Evolutionary conservation across 2,329 filamentous ascomycete genomes (phyloP).

Genomic region (Cladobotryum protrusum): DNA sequence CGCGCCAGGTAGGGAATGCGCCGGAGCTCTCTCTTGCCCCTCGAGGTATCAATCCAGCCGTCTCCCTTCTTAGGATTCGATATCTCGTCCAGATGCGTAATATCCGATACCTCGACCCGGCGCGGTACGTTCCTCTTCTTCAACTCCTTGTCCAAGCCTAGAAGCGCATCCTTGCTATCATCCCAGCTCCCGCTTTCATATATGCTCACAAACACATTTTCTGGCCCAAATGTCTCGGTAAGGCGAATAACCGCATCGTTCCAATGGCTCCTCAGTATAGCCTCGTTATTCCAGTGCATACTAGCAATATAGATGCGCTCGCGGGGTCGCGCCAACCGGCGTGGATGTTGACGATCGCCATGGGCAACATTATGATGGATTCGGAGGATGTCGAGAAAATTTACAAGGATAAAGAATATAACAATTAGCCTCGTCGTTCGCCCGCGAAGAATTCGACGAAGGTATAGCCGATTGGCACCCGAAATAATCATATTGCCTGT

Average conservation of each 20-base stretch:
- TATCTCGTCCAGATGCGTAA: constrained; percentile 53
- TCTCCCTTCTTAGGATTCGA: constrained; percentile 34
- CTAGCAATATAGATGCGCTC: constrained; percentile 59
- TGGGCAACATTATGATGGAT: constrained; percentile 29
- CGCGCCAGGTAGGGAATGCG: constrained; percentile 63
- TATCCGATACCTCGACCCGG: constrained; percentile 51
- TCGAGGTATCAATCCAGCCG: constrained; percentile 59
- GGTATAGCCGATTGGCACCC: constrained; percentile 25
- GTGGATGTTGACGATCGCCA: constrained; percentile 19
- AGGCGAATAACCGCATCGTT: constrained; percentile 53
- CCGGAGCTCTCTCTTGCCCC: constrained; percentile 49
- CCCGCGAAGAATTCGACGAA: constrained; percentile 33
- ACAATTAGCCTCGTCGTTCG: constrained; percentile 29
- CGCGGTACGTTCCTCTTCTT: constrained; percentile 45
- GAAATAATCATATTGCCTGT: constrained; percentile 22
- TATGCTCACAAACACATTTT: constrained; percentile 63
- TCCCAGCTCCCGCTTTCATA: constrained; percentile 66
- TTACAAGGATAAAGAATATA: constrained; percentile 29
- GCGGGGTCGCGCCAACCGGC: constrained; percentile 19
- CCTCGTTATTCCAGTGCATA: constrained; percentile 62
- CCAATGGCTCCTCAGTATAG: constrained; percentile 56
- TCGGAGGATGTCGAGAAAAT: constrained; percentile 33
- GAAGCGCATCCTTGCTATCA: constrained; percentile 56
- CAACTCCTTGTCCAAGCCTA: constrained; percentile 49
- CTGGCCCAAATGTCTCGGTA: constrained; percentile 48